Evolutionary conservation across 139 green algal species (phyloP).

Genomic region (Tetradesmus obliquus): DNA sequence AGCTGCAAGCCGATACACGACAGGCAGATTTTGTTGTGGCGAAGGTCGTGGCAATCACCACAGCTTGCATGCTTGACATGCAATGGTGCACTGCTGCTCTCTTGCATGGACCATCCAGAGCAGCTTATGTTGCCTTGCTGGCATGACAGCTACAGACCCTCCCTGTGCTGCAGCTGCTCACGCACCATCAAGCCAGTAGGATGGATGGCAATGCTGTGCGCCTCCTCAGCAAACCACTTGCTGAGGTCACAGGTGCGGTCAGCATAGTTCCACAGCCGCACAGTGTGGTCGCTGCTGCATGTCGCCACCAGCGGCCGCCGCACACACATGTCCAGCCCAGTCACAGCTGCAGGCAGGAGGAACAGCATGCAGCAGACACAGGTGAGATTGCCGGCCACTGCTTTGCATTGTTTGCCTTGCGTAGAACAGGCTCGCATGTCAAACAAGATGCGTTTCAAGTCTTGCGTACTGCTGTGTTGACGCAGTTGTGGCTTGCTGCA

Average conservation of each 20-base stretch:
- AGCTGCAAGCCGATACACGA: slow-evolving; percentile 42
- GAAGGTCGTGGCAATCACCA: neutral
- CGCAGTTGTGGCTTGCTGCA: neutral
- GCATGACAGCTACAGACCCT: neutral
- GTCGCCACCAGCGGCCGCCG: slow-evolving; percentile 86
- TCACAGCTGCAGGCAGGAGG: slow-evolving; percentile 51
- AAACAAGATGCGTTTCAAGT: no score
- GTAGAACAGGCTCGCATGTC: neutral
- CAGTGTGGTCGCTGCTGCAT: slow-evolving; percentile 75
- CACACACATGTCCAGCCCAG: slow-evolving; percentile 83
- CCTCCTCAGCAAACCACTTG: slow-evolving; percentile 80
- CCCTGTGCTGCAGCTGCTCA: neutral
- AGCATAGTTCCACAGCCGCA: slow-evolving; percentile 92
- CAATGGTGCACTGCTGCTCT: neutral
- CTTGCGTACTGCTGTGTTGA: no score
- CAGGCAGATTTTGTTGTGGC: neutral
- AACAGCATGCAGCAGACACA: neutral
- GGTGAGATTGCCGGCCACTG: neutral
- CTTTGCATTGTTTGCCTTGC: neutral
- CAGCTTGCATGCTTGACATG: neutral
- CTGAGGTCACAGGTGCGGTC: slow-evolving; percentile 78
- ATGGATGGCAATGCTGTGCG: slow-evolving; percentile 88
- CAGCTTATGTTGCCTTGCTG: neutral
- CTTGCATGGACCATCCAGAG: neutral
- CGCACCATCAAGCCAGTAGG: slow-evolving; percentile 78